phyloP scores from a whole-genome alignment of 2,329 filamentous ascomycete species.

The Macrophomina tecta region DNA sequence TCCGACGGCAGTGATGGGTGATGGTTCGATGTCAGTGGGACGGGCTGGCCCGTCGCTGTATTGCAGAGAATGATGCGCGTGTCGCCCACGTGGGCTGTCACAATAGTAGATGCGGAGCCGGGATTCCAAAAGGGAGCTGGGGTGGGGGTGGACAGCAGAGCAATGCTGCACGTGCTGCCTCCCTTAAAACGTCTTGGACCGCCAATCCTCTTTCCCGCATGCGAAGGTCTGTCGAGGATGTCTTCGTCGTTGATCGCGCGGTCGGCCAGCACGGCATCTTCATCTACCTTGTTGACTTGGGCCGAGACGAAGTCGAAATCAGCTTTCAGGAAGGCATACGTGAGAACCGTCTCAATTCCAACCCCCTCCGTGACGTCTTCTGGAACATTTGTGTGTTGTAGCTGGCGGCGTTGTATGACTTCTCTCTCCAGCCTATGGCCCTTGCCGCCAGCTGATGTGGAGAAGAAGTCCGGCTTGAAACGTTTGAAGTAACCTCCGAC shows the following conservation, averaged over 20 bases:
- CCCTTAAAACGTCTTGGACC: conserved; percentile 83
- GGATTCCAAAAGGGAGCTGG: conserved; percentile 96
- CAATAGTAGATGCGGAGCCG: conserved; percentile 77
- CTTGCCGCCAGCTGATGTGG: conserved; percentile 48
- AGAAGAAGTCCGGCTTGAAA: conserved; percentile 83
- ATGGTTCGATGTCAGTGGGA: conserved; percentile 87
- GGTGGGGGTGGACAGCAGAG: conserved; percentile 89
- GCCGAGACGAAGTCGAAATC: conserved; percentile 94
- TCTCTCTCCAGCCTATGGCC: conserved; percentile 44
- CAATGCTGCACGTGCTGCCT: conserved; percentile 89
- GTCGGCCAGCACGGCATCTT: conserved; percentile 73
- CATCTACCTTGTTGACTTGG: conserved; percentile 79
- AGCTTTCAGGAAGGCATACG: conserved; percentile 90
- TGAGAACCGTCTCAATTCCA: conserved; percentile 77
- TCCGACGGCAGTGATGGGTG: conserved; percentile 89
- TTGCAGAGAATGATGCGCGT: conserved; percentile 90
- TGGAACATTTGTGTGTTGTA: conserved; percentile 34
- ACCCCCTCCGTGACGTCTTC: conserved; percentile 51
- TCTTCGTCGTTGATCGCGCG: conserved; percentile 84
- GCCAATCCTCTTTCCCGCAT: conserved; percentile 64
- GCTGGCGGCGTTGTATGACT: conserved; percentile 36
- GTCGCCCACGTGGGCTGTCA: conserved; percentile 92
- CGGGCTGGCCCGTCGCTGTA: conserved; percentile 78
- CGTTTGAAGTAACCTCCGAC: conserved; percentile 94
- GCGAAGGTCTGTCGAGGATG: conserved; percentile 71